Base-by-base conservation (phyloP, 768 basidiomycete genomes). In the Melanogaster broomeanus region DNA sequence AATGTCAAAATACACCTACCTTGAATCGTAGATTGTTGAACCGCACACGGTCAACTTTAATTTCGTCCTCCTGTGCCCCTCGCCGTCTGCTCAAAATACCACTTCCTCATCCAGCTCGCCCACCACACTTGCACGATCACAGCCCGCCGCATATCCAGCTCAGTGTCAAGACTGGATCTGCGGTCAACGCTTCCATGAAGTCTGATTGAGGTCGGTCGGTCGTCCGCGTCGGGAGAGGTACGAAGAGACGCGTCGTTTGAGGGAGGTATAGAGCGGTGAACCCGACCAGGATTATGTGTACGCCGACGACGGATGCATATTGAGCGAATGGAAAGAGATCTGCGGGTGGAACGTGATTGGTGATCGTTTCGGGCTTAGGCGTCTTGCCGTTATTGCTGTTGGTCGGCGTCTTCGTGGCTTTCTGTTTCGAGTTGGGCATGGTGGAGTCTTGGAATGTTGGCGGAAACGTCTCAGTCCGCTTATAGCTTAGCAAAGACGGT, bases 181-280 rank as follows among this genome's bases (percentile, higher is more conserved):
- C 61, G 1, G 91, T 92, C 54, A 93, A 65, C 2, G 80, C 74
- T 35, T 79, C 82, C 19, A 93, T 69, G 67, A 90, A 88, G 2
- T 78, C 78, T 53, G 84, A 81, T 60, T 91, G 88, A 11, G 88
- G 88, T 48, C 80, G 76, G 59, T 89, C 87, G 6, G 65, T 67
- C 61, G 68, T 59, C 43, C 59, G 53, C 10, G 67, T 62, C 3
- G 61, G 61, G 27, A 69, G 67, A n/a, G 74, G 60, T 12, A 68
- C 71, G 51, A 75, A 71, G 22, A 83, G 62, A 40, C 75, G 72
- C 3, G 76, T 73, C 16, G 78, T 80, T 44, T 79, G 79, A n/a
- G 90, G 90, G n/a, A 92, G 74, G 64, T 81, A 84, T 47, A 92
- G 73, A 1, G 80, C 80, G 12, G 78, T 75, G 66, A 90, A 91